Conservation (phyloP, 768 basidiomycete genomes). For the Panaeolus cyanescens region DNA sequence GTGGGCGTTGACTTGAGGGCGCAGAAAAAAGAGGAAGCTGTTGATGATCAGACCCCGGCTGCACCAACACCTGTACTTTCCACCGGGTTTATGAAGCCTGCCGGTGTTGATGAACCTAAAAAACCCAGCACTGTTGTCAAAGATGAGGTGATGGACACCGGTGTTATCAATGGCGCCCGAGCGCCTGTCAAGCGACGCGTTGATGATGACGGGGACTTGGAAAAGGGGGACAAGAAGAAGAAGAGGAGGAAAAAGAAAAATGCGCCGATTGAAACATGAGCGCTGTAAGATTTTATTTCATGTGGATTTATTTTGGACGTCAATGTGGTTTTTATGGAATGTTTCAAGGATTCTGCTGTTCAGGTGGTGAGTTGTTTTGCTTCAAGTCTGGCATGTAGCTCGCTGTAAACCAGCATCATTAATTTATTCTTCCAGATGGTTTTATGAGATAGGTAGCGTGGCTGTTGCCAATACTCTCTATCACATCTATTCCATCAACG, state of each 20-base stretch:
- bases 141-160: background rate
- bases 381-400: too few relatives aligned
- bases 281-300: background rate
- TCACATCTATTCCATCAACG: too few relatives aligned
- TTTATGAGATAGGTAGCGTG: too few relatives aligned
- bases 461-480: too few relatives aligned
- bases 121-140: conserved; percentile 11
- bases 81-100: conserved; percentile 52
- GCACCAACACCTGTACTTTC: conserved; percentile 11
- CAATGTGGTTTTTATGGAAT: too few relatives aligned
- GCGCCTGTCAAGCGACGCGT: background rate
- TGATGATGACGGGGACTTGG: conserved; percentile 20
- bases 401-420: too few relatives aligned
- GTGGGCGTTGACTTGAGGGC: conserved; percentile 53
- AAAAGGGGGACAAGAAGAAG: conserved; percentile 36
- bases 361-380: too few relatives aligned
- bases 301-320: background rate
- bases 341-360: too few relatives aligned
- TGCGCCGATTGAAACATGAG: background rate
- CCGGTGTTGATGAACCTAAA: conserved; percentile 55
- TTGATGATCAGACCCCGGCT: conserved; percentile 44
- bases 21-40: conserved; percentile 40
- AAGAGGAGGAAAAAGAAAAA: conserved; percentile 26
- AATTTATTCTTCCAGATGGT: too few relatives aligned
- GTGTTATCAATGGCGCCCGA: conserved; percentile 27